Evolutionary conservation across 768 basidiomycete species (phyloP), one percentile per base, ranked within the genome.

Genomic region (Pholiota molesta): DNA sequence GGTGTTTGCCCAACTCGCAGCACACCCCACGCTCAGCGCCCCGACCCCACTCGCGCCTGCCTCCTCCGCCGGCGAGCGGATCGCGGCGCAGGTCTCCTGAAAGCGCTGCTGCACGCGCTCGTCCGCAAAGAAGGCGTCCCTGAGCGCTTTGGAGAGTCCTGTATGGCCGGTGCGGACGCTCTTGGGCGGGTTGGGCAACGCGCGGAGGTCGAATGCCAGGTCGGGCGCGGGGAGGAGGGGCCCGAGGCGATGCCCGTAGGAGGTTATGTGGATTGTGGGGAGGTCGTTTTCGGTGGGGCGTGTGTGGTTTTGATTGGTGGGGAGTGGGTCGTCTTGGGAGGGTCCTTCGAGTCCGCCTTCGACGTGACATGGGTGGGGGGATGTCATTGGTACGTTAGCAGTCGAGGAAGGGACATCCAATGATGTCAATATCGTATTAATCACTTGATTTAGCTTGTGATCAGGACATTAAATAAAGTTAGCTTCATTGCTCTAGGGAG

Each of bases 181-280:
- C 60, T 70, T 73, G 11, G 72, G 72, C n/a, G 71, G 72, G 54
- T 70, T 69, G 29, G 72, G 71, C 16, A 73, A 57, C 13, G 52
- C 63, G n/a, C 72, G 70, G 23, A 71, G 58, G 56, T 73, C 72
- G 52, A 73, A 64, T 26, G 64, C 62, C 54, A 73, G 33, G 35
- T 67, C 54, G 47, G 72, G 70, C 23, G 57, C 49, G 52, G 69
- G 71, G 8, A 56, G 26, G 17, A 71, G 59, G 14, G 68, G 70
- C 4, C 72, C 71, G 16, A 60, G 52, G 55, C 66, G 64, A 51
- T 69, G 65, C 14, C 71, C 71, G 52, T 59, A 73, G n/a, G 72
- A 73, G 13, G 67, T 63, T 39, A 73, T 60, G 39, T 23, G 45
- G n/a, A 71, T 47, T 7, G 58, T 68, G 16, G 66, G 67, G 11